phyloP scores from a whole-genome alignment of 306 rosid species.

The Castanopsis chinensis region DNA sequence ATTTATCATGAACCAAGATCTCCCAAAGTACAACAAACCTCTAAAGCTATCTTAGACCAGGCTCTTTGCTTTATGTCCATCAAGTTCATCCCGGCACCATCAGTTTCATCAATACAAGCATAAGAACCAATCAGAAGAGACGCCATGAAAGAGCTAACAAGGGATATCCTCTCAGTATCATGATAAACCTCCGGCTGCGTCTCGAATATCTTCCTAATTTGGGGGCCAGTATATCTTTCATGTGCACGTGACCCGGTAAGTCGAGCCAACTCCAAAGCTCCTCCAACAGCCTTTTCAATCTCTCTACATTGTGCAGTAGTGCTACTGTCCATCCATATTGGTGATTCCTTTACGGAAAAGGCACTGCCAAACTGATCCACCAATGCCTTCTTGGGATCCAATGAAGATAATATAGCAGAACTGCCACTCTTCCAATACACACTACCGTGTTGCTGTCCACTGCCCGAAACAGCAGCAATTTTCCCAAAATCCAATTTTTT shows the following conservation, averaged over 20 bases:
- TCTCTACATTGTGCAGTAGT: constrained; percentile 76
- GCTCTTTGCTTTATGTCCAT: constrained; percentile 74
- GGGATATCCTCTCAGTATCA: constrained; percentile 87
- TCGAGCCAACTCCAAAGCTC: constrained; percentile 72
- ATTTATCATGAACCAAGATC: constrained; percentile 3
- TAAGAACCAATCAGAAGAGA: constrained; percentile 71
- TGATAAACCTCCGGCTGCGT: constrained; percentile 55
- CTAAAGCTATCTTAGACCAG: constrained; percentile 69
- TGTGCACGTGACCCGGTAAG: constrained; percentile 82
- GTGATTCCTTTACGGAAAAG: constrained; percentile 65
- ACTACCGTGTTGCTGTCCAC: constrained; percentile 98
- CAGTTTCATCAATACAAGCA: constrained; percentile 88
- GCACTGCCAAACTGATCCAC: constrained; percentile 62
- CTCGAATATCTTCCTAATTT: constrained; percentile 76
- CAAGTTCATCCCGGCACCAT: constrained; percentile 94
- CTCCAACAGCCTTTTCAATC: constrained; percentile 87
- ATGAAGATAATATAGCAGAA: constrained; percentile 52
- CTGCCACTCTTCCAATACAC: constrained; percentile 90
- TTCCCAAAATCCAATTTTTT: constrained; percentile 58
- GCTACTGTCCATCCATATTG: constrained; percentile 96
- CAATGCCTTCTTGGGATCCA: constrained; percentile 62
- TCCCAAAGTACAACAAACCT: constrained; percentile 43
- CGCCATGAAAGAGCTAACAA: constrained; percentile 93
- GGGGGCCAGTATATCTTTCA: constrained; percentile 91
- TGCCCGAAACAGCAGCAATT: constrained; percentile 79